Conservation (phyloP, 148 eudicot species). For the Rhododendron ovatum region DNA sequence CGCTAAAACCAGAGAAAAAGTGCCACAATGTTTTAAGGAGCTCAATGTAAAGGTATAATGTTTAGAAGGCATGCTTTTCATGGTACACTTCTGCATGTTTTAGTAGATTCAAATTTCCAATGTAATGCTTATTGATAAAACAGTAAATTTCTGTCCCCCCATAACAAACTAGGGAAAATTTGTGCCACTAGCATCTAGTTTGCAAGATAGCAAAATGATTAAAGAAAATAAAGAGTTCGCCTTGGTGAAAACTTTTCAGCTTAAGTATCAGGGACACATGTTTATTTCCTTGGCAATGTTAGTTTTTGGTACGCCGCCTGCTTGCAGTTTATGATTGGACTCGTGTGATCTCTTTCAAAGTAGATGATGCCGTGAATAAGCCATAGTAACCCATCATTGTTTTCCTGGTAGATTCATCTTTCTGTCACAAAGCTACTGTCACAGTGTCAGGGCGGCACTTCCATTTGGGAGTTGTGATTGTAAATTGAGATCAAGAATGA, state of each 20-base stretch:
- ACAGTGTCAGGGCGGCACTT: not conserved
- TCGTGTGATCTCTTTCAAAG: not conserved
- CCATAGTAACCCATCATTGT: not conserved
- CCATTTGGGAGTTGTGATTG: not conserved
- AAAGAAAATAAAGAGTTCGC: not conserved
- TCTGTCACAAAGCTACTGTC: not conserved
- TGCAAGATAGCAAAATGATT: not conserved
- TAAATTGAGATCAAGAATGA: not conserved
- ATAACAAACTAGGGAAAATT: not conserved
- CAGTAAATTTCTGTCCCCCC: not conserved
- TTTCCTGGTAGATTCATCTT: not conserved
- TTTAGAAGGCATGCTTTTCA: not conserved
- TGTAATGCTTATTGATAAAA: not conserved
- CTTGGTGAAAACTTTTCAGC: not conserved
- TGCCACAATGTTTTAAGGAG: slow-evolving; percentile 52
- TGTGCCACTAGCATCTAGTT: not conserved
- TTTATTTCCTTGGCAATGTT: not conserved
- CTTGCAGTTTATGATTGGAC: not conserved
- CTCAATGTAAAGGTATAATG: slow-evolving; percentile 43
- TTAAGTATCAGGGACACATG: not conserved
- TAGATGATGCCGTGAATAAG: not conserved
- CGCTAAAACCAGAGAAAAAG: slow-evolving; percentile 53
- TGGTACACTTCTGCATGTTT: not conserved
- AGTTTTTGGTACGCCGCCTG: not conserved
- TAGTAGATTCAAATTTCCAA: not conserved